These are phyloP conservation scores for Camellia sinensis DNA, from an alignment of 148 eudicot species.

Conservation along the genomic window DNA sequence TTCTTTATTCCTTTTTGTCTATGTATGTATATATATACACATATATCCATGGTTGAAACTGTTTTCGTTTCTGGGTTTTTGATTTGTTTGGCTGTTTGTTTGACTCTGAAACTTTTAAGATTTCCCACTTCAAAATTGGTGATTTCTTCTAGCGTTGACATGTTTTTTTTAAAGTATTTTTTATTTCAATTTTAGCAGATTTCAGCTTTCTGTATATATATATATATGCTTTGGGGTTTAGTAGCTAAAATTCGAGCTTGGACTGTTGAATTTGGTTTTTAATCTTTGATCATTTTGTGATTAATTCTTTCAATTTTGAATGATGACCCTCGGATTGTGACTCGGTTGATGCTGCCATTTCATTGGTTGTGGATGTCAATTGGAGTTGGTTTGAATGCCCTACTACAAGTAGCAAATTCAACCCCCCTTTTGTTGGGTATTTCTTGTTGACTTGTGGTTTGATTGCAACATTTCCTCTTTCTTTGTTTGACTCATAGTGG, in stretches of 20 bases:
- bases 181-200: neutral
- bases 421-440: neutral
- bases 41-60: neutral
- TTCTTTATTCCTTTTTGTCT: neutral
- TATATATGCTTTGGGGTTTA: neutral
- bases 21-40: neutral
- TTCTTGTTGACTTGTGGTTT: slow-evolving; percentile 5
- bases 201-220: neutral
- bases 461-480: neutral
- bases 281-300: neutral
- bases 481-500: neutral
- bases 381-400: neutral
- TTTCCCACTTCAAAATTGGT: neutral
- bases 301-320: neutral
- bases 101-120: neutral
- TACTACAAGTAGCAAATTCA: neutral
- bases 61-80: neutral
- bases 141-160: neutral
- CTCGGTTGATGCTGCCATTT: slow-evolving; percentile 2
- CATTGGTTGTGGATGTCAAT: neutral
- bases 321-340: slow-evolving; percentile 4
- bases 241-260: neutral
- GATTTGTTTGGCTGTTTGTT: neutral
- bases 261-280: neutral
- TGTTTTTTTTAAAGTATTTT: neutral